A percentile compares a stretch with the other conserved stretches of the same genome.
These are phyloP conservation scores for Sanghuangporus weigelae DNA, from an alignment of 1,284 basidiomycete species.

Conservation along the genomic window DNA sequence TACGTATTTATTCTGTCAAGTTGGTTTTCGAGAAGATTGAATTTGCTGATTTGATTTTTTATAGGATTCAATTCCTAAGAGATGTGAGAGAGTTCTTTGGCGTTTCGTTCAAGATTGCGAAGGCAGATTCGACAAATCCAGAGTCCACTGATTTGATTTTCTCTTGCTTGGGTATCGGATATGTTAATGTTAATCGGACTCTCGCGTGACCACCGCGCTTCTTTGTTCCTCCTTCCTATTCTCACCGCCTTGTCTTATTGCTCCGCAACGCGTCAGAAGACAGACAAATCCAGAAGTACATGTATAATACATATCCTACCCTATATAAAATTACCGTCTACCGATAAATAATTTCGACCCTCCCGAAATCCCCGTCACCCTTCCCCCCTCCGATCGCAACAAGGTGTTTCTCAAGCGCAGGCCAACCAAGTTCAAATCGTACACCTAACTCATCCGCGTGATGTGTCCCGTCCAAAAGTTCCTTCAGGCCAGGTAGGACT, in stretches of 20 bases:
- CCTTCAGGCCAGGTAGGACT: conserved; percentile 55
- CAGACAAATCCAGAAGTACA: not conserved
- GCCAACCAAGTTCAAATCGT: conserved; percentile 80
- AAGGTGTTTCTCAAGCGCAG: conserved; percentile 74
- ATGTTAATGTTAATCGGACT: conserved; percentile 70
- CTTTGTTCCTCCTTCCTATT: not conserved
- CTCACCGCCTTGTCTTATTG: not conserved
- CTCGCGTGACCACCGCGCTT: conserved; percentile 43
- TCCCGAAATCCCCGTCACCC: conserved; percentile 43
- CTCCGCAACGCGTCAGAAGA: not conserved
- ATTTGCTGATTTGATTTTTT: not conserved
- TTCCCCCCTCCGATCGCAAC: conserved; percentile 53
- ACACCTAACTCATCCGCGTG: conserved; percentile 90
- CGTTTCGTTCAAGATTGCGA: conserved; percentile 42
- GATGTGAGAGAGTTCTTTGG: conserved; percentile 84
- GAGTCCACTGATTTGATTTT: conserved; percentile 55
- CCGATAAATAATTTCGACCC: conserved; percentile 47
- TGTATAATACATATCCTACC: not conserved
- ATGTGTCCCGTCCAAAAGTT: conserved; percentile 79
- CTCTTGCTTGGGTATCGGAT: conserved; percentile 77
- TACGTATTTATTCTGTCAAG: conserved; percentile 37
- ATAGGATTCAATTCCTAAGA: conserved; percentile 84
- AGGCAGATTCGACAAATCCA: conserved; percentile 42
- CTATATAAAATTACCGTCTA: conserved; percentile 17
- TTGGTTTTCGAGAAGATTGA: not conserved